A percentile compares a stretch with the other conserved stretches of the same genome.
Evolutionary conservation across 176 grass and related monocot species (phyloP).

Genomic region (Oryza longistaminata): DNA sequence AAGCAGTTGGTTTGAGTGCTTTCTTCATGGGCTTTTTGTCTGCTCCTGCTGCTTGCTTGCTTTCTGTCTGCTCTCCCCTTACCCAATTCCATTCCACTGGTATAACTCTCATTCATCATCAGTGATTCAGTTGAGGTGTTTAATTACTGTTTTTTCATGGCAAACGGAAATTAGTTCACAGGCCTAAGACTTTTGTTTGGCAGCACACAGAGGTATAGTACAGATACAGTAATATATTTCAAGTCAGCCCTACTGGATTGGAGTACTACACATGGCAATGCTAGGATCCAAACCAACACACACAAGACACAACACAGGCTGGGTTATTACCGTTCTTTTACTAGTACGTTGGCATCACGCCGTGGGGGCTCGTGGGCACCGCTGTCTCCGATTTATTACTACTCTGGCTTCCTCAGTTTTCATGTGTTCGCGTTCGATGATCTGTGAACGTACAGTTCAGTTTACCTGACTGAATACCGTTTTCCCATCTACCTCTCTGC

Average conservation of each 20-base stretch:
- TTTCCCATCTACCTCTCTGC: not conserved
- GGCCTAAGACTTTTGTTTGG: not conserved
- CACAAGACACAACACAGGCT: not conserved
- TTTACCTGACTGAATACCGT: not conserved
- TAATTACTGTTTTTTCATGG: not conserved
- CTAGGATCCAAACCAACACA: not conserved
- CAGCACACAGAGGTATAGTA: not conserved
- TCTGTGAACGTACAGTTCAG: not conserved
- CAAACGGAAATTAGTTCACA: not conserved
- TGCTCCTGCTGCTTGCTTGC: conserved; percentile 12
- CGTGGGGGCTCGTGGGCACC: not conserved
- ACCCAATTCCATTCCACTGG: not conserved
- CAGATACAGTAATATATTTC: not conserved
- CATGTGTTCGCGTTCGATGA: not conserved
- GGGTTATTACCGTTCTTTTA: not conserved
- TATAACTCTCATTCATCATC: not conserved
- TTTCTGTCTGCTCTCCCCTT: not conserved
- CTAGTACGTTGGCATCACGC: too few relatives aligned
- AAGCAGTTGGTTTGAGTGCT: not conserved
- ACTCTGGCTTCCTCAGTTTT: not conserved
- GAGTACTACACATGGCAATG: not conserved
- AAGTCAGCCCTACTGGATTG: not conserved
- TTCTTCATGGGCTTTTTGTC: conserved; percentile 37
- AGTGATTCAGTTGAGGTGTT: too few relatives aligned
- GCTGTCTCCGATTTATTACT: not conserved